These are phyloP conservation scores for Escallonia rubra DNA, from an alignment of 129 eudicot species.

Conservation along the genomic window DNA sequence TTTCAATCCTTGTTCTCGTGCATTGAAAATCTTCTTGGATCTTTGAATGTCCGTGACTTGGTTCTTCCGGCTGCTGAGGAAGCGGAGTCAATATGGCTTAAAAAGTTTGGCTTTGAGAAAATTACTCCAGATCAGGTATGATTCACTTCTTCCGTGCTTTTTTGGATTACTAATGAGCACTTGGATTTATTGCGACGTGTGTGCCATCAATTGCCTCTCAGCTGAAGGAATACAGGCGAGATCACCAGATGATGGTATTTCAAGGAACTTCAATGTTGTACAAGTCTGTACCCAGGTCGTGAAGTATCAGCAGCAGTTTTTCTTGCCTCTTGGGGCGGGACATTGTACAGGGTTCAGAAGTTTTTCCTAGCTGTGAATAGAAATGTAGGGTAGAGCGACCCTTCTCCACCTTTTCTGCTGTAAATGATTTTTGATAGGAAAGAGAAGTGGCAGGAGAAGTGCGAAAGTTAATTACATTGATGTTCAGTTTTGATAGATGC, in stretches of 20 bases:
- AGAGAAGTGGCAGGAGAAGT: too few relatives aligned
- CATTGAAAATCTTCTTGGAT: conserved; percentile 58
- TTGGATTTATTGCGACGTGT: neutral
- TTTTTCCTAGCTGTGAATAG: neutral
- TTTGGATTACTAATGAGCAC: too few relatives aligned
- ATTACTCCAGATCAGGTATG: conserved; percentile 52
- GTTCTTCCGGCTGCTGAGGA: conserved; percentile 95
- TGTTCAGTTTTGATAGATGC: too few relatives aligned
- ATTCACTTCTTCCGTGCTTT: too few relatives aligned
- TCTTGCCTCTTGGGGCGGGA: neutral
- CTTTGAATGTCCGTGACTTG: conserved; percentile 53
- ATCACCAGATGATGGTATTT: conserved; percentile 61
- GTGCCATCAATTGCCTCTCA: conserved; percentile 15
- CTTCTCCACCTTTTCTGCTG: too few relatives aligned
- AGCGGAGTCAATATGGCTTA: conserved; percentile 70
- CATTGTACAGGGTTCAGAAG: neutral
- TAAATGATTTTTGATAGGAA: too few relatives aligned
- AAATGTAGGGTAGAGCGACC: neutral
- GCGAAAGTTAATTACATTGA: too few relatives aligned
- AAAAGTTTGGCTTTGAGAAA: conserved; percentile 66
- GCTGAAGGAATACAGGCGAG: conserved; percentile 43
- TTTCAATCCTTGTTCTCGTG: conserved; percentile 71
- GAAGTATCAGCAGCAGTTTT: conserved; percentile 1
- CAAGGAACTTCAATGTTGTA: conserved; percentile 76
- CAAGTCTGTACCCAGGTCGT: conserved; percentile 40